These are phyloP conservation scores for Rhizopus microsporus DNA, from an alignment of 371 early-diverging fungal species.

Conservation along the genomic window DNA sequence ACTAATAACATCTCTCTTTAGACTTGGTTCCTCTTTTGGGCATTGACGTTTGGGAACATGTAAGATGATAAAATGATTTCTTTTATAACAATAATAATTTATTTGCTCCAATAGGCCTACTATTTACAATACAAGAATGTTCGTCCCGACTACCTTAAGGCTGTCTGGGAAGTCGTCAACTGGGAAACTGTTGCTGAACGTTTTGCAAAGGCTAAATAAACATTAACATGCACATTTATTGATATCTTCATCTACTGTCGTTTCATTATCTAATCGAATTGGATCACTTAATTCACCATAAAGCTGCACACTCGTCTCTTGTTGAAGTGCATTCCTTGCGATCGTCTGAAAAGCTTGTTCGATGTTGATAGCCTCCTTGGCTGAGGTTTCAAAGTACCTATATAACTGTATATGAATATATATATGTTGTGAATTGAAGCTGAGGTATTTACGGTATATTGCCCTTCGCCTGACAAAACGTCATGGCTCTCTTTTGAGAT, in stretches of 20 bases:
- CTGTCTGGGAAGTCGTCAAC: conserved; percentile 96
- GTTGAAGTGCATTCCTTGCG: conserved; percentile 85
- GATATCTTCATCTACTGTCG: conserved; percentile 19
- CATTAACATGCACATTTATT: conserved; percentile 37
- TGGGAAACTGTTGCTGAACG: conserved; percentile 93
- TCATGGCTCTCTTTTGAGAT: conserved; percentile 91
- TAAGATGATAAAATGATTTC: not conserved
- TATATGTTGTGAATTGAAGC: not conserved
- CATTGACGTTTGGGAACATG: conserved; percentile 98
- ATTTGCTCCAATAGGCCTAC: conserved; percentile 68
- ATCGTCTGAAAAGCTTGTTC: conserved; percentile 94
- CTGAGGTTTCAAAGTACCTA: conserved; percentile 77
- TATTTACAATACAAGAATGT: conserved; percentile 98
- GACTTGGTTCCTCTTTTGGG: conserved; percentile 87
- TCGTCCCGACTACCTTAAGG: conserved; percentile 93
- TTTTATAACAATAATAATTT: not conserved
- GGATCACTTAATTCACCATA: conserved; percentile 38
- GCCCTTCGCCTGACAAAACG: conserved; percentile 95
- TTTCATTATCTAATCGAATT: conserved; percentile 36
- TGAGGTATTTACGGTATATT: conserved; percentile 73
- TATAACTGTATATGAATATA: not conserved
- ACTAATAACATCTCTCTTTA: conserved; percentile 10
- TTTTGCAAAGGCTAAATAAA: conserved; percentile 61
- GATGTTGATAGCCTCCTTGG: conserved; percentile 96
- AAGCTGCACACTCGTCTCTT: conserved; percentile 79